phyloP scores from a whole-genome alignment of 192 early-diverging fungal genomes.

The Phycomyces blakesleeanus region DNA sequence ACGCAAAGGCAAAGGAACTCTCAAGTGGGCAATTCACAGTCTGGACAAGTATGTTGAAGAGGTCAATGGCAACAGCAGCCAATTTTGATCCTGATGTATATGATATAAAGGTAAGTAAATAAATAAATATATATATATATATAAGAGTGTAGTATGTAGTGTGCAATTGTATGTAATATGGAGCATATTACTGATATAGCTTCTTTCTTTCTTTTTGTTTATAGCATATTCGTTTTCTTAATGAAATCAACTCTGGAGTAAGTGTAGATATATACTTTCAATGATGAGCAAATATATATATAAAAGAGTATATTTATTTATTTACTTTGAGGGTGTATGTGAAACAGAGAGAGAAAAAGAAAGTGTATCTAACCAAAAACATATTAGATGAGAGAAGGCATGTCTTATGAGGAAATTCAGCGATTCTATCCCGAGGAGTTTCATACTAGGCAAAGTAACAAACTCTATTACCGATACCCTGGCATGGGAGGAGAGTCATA shows the following conservation, averaged over 20 bases:
- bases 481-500: slow-evolving; percentile 96
- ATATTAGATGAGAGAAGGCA: slow-evolving; percentile 59
- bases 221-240: slow-evolving; percentile 72
- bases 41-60: slow-evolving; percentile 86
- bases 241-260: slow-evolving; percentile 91
- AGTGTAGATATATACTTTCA: too few relatives aligned
- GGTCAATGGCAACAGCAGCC: slow-evolving; percentile 83
- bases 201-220: neutral
- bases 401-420: slow-evolving; percentile 81
- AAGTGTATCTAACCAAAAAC: neutral
- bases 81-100: slow-evolving; percentile 74
- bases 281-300: too few relatives aligned
- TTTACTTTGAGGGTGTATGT: neutral
- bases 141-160: neutral
- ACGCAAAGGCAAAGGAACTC: slow-evolving; percentile 60
- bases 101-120: slow-evolving; percentile 55
- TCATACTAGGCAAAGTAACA: slow-evolving; percentile 73
- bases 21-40: slow-evolving; percentile 61
- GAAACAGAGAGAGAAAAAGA: too few relatives aligned
- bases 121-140: neutral
- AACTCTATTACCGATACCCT: slow-evolving; percentile 92
- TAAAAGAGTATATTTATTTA: neutral
- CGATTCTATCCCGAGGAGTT: slow-evolving; percentile 77
- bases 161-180: too few relatives aligned
- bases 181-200: neutral